Base-by-base conservation (phyloP, 2,329 filamentous ascomycete species). In the Corniculantispora saksenae region DNA sequence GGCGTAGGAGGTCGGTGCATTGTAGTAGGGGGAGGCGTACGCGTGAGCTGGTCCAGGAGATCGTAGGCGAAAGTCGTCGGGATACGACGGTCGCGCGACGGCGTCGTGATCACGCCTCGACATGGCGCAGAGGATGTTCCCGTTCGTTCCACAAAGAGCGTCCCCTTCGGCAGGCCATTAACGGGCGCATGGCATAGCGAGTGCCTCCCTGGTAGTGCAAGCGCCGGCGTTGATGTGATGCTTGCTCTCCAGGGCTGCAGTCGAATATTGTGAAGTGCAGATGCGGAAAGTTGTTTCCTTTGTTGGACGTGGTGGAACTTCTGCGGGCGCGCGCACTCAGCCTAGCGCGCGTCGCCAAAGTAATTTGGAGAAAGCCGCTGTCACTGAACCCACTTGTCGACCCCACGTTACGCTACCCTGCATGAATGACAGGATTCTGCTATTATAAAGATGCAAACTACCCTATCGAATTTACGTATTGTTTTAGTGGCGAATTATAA, bases 91-190 rank as follows among this genome's bases (percentile, higher is more conserved):
- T 58, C 53, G 53, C 32, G 61, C 43, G 23, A 8, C 45, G 23
- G 43, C 23, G 54, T 58, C 45, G 45, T 53, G 47, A 43, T 64
- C 54, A 57, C 45, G 47, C 45, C 35, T 51, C 35, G 61, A 64
- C 61, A 64, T 64, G 45, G 54, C 54, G 61, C 54, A 45, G 40
- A 43, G 19, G 54, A 35, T n/a, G 35, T 21, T 43, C 27, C 21
- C 32, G 61, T 58, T 53, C 35, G 61, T 43, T 58, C 48, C 61
- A 35, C 61, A 64, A 27, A 58, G 9, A 64, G 32, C 61, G 27
- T 64, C 61, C 45, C 54, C 61, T 58, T 43, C 17, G 21, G 54
- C 47, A 23, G 32, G 19, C n/a, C 32, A 25, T 40, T 45, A 43
- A 53, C 40, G 13, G 32, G 45, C 45, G 61, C 61, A 58, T 64